A percentile compares a stretch with the other conserved stretches of the same genome.
Conservation (phyloP, 208 protist genomes). For the Acanthamoeba lenticulata region DNA sequence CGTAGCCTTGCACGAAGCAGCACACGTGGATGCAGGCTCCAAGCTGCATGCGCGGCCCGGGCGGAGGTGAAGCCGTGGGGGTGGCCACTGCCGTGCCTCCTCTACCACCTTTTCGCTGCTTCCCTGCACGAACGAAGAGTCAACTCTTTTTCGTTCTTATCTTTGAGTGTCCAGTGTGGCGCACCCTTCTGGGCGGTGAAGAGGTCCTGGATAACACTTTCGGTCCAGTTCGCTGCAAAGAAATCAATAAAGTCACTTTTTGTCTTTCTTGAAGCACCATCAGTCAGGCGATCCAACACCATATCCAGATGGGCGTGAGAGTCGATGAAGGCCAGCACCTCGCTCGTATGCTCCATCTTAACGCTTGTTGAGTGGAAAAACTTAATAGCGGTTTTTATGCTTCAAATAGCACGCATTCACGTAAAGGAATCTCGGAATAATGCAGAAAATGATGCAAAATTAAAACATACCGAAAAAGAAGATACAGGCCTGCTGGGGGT, state of each 20-base stretch:
- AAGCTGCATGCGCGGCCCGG: background rate
- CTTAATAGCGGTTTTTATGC: too few relatives aligned
- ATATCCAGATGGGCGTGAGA: conserved; percentile 11
- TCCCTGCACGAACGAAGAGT: too few relatives aligned
- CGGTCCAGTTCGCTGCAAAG: background rate
- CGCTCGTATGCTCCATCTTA: background rate
- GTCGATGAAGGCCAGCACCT: conserved; percentile 1
- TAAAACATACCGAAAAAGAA: too few relatives aligned
- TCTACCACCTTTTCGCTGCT: background rate
- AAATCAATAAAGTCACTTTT: background rate
- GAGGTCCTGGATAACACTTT: background rate
- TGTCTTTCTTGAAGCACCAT: background rate
- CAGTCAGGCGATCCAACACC: background rate
- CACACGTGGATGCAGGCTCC: background rate
- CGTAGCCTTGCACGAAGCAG: background rate
- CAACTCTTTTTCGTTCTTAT: too few relatives aligned
- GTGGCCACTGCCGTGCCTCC: background rate
- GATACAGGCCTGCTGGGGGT: too few relatives aligned
- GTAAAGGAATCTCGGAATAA: too few relatives aligned
- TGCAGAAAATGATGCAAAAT: too few relatives aligned
- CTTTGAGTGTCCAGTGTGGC: too few relatives aligned
- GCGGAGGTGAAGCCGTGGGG: background rate
- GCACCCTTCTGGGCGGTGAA: background rate
- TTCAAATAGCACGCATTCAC: too few relatives aligned
- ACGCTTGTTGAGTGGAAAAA: too few relatives aligned